Base-by-base conservation (phyloP, 2,329 filamentous ascomycete species). In the Fusarium sp. region DNA sequence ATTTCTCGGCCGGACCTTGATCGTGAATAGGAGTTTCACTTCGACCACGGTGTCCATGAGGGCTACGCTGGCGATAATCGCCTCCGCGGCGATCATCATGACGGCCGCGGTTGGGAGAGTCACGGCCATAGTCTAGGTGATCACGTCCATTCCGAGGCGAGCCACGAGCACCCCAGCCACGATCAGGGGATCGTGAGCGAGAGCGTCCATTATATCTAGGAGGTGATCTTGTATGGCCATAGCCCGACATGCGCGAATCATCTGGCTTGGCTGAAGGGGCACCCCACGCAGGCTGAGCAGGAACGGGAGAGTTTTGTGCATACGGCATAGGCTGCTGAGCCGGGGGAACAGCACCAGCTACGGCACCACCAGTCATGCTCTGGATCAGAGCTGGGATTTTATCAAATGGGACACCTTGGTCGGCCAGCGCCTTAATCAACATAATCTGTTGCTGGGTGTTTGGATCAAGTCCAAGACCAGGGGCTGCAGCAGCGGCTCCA, bases 51-150 rank as follows among this genome's bases (percentile, higher is more conserved):
- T 91, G 90, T 60, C 89, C 88, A 59, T 89, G 86, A 47, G 95
- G 94, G 76, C 92, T 97, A 77, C 96, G 93, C 79, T 98, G 94
- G 71, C 95, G 92, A 82, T 97, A 98, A 42, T 94, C 90, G 58
- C 86, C 83, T 63, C 85, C 86, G 66, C 89, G 86, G 43, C 87
- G 85, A 44, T 86, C 86, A 68, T 89, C 88, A 62, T 85, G 84
- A 54, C 86, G 86, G 63, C 87, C 87, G 72, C 87, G 86, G 60
- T 87, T 87, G 38, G 89, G 88, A 20, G 90, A 91, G 76, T 91
- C 89, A 66, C 88, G 90, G 65, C 92, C 90, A 81, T 93, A 95
- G 57, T 91, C 91, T 80, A 91, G 92, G 74, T 92, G 93, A 75
- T 88, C 84, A 78, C 83, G 83, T 74, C 87, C 86, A 72, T 85